A percentile compares a stretch with the other conserved stretches of the same genome.
Conservation (phyloP, 306 rosid species). For the Fragaria iinumae region DNA sequence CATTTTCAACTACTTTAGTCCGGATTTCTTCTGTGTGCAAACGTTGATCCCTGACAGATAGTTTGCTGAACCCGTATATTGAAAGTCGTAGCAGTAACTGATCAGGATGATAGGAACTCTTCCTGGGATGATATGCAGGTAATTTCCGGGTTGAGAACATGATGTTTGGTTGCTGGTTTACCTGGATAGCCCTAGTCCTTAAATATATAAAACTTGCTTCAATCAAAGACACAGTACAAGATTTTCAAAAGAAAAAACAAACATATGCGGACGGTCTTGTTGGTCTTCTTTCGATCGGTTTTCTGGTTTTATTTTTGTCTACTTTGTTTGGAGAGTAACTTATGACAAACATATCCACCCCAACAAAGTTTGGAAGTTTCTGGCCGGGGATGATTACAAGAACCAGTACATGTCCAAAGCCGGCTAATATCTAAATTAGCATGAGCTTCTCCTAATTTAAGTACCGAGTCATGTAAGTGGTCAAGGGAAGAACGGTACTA, state of each 20-base stretch:
- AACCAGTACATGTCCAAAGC: background rate
- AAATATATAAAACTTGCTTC: too few relatives aligned
- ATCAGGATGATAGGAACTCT: background rate
- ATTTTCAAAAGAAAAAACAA: background rate
- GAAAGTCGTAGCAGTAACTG: background rate
- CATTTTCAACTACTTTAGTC: background rate
- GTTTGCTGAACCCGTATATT: background rate
- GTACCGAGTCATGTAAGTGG: too few relatives aligned
- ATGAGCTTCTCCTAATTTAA: too few relatives aligned
- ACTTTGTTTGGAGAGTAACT: background rate
- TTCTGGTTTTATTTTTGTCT: background rate
- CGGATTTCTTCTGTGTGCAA: background rate
- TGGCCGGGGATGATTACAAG: background rate
- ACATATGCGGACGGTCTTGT: too few relatives aligned
- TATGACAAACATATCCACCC: background rate
- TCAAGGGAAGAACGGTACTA: too few relatives aligned
- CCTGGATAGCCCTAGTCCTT: background rate
- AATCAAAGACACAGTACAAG: background rate
- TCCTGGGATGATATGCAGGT: background rate
- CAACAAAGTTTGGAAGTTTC: background rate
- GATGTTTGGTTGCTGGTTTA: background rate
- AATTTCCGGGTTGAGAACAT: background rate
- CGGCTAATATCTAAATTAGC: background rate
- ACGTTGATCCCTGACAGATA: background rate
- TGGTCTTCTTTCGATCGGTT: too few relatives aligned